Evolutionary conservation across 2,329 filamentous ascomycete species (phyloP).

Genomic region (Sporothrix brasiliensis): DNA sequence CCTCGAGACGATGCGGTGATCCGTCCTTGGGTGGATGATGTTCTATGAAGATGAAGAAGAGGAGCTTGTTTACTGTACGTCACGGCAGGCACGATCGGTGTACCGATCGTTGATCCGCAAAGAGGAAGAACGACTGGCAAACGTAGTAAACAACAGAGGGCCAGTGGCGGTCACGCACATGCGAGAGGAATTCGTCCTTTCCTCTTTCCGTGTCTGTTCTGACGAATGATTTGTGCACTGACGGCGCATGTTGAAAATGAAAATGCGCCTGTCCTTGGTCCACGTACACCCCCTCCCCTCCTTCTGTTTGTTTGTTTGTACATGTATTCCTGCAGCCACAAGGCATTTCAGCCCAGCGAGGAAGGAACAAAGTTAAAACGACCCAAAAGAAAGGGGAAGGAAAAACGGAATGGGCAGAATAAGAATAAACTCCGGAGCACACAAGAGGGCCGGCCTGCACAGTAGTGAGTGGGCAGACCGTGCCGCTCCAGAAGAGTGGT

Average conservation of each 20-base stretch:
- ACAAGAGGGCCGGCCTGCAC: not conserved
- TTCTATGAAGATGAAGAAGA: not conserved
- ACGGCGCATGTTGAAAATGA: not conserved
- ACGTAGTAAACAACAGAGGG: not conserved
- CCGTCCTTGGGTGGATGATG: not conserved
- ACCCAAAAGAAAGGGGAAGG: not conserved
- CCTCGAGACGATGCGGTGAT: not conserved
- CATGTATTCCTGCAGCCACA: not conserved
- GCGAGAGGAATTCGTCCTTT: not conserved
- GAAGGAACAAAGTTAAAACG: not conserved
- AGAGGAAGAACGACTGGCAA: not conserved
- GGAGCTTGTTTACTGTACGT: not conserved
- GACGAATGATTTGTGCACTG: not conserved
- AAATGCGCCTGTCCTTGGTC: not conserved
- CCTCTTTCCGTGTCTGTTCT: not conserved
- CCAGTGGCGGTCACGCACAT: constrained; percentile 10
- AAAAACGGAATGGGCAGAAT: not conserved
- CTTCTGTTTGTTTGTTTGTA: not conserved
- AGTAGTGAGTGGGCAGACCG: not conserved
- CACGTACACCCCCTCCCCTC: not conserved
- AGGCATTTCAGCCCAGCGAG: constrained; percentile 25
- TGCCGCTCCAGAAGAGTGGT: not conserved
- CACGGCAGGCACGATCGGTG: not conserved
- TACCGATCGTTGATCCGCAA: not conserved
- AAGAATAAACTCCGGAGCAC: not conserved